These are phyloP conservation scores for Penicillium longicatenatum DNA, from an alignment of 495 filamentous ascomycete genomes.

Conservation along the genomic window DNA sequence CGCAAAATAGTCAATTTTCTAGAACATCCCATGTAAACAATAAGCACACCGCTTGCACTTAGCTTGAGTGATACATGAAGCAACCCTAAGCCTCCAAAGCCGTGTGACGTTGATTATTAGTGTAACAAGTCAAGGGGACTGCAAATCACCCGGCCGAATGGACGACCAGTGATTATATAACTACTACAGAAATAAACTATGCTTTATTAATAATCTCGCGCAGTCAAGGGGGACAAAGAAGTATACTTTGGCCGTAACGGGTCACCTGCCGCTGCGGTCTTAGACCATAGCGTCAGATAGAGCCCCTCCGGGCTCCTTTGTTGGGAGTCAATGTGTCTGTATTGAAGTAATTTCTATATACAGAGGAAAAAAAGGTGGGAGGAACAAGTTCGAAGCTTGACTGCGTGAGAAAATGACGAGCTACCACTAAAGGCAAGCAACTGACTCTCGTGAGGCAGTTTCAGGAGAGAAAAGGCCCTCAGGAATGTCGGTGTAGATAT, in stretches of 20 bases:
- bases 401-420: constrained; percentile 15
- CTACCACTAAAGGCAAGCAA: constrained; percentile 12
- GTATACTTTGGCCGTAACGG: constrained; percentile 11
- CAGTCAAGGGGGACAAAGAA: constrained; percentile 10
- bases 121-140: no score
- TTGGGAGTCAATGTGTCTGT: constrained; percentile 18
- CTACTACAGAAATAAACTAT: no score
- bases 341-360: constrained; percentile 19
- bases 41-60: no score
- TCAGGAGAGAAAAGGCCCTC: constrained; percentile 8
- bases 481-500: constrained; percentile 16
- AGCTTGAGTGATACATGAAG: no score
- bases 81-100: no score
- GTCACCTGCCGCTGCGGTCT: constrained; percentile 13
- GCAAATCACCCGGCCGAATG: no score
- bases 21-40: no score
- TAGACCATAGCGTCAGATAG: constrained; percentile 15
- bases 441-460: constrained; percentile 14
- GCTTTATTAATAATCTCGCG: constrained; percentile 13
- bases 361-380: constrained; percentile 15
- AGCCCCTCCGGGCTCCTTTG: constrained; percentile 17
- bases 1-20: no score
- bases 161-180: no score
- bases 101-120: no score
- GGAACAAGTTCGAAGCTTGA: constrained; percentile 14